Evolutionary conservation across 192 early-diverging fungal species (phyloP).

Genomic region (Chytriomyces hyalinus): DNA sequence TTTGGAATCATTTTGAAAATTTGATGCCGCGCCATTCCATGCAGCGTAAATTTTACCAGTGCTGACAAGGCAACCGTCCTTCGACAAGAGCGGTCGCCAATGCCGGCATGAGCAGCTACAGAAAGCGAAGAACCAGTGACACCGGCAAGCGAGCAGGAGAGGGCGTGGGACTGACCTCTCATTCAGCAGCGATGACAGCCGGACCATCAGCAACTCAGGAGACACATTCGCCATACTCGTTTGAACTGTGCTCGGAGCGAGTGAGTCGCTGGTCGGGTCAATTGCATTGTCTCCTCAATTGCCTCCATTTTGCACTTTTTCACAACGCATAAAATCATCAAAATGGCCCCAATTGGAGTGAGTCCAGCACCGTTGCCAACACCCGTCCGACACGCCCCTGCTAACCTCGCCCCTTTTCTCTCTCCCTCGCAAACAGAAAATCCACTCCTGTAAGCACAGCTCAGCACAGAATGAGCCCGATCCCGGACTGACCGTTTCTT

Average conservation of each 20-base stretch:
- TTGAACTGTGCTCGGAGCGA: background rate
- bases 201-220: background rate
- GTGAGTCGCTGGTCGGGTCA: background rate
- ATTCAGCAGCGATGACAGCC: background rate
- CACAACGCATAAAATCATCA: background rate
- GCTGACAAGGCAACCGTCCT: too few species aligned
- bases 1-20: background rate
- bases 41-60: too few species aligned
- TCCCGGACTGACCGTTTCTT: background rate
- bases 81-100: too few species aligned
- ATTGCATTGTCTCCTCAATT: background rate
- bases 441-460: constrained; percentile 30
- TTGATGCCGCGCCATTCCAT: background rate
- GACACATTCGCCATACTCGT: background rate
- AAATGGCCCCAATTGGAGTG: constrained; percentile 31
- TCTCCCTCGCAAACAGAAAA: constrained; percentile 1
- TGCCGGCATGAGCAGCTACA: too few species aligned
- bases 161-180: background rate
- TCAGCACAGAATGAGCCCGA: background rate
- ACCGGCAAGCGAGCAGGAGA: too few species aligned
- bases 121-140: too few species aligned
- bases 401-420: background rate
- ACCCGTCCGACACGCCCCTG: background rate
- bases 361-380: background rate
- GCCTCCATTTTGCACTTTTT: constrained; percentile 2